These are phyloP conservation scores for Coriolopsis trogii DNA, from an alignment of 1,284 basidiomycete genomes.

Conservation along the genomic window DNA sequence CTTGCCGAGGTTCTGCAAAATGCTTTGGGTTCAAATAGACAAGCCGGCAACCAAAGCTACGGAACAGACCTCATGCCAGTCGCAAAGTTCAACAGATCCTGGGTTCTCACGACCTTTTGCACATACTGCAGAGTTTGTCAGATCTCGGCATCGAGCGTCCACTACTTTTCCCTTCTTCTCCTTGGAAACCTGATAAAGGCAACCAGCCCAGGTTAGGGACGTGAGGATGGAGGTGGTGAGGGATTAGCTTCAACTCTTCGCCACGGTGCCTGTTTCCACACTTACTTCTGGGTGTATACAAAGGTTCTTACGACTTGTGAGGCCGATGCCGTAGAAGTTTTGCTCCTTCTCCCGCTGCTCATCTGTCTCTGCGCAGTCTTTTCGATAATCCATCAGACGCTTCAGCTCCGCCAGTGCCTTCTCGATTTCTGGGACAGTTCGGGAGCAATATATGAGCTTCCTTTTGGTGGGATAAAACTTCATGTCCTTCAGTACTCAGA, in stretches of 20 bases:
- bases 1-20: slow-evolving; percentile 68
- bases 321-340: slow-evolving; percentile 86
- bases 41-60: background rate
- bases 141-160: slow-evolving; percentile 94
- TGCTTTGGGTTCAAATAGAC: background rate
- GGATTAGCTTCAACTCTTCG: too few species aligned
- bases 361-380: slow-evolving; percentile 67
- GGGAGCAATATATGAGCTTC: slow-evolving; percentile 98
- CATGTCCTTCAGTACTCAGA: background rate
- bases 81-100: slow-evolving; percentile 90
- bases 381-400: slow-evolving; percentile 90
- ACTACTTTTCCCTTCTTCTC: slow-evolving; percentile 99
- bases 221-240: too few species aligned
- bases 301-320: slow-evolving; percentile 96
- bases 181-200: slow-evolving; percentile 87
- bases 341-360: slow-evolving; percentile 82
- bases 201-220: too few species aligned
- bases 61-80: slow-evolving; percentile 88
- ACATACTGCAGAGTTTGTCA: slow-evolving; percentile 87
- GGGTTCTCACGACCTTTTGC: slow-evolving; percentile 89
- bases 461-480: slow-evolving; percentile 91
- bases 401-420: slow-evolving; percentile 97
- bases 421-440: slow-evolving; percentile 99
- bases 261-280: slow-evolving; percentile 8
- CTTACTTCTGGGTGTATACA: slow-evolving; percentile 94